Base-by-base conservation (phyloP, 108 stramenopile genomes). In the Cyclotella sp. region DNA sequence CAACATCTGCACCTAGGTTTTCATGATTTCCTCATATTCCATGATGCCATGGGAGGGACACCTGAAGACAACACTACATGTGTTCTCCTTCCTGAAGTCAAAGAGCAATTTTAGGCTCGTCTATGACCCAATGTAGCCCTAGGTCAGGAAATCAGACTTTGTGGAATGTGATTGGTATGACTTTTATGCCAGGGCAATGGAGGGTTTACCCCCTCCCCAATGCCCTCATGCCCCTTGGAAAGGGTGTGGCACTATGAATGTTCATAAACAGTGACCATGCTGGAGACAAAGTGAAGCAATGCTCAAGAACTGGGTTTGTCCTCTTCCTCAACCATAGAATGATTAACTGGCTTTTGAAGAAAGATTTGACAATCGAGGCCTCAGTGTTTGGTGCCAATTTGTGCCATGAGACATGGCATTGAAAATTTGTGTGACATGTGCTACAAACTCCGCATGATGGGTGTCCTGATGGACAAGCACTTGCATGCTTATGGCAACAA, bases 41-140 rank as follows among this genome's bases (percentile, higher is more conserved):
- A 83, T 83, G 3, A 29, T 60, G 28, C 83, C 88, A 19, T 58
- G 88, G 0, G 77, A 70, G 14, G 84, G 81, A 22, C 88, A 89
- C 58, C 40, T 89, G 11, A 61, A 85, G 24, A 79, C 75, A 18
- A 45, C 80, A 34, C 55, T 68, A 11, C 71, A 88, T 66, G 73
- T 34, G 34, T 84, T 3, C 73, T 75, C 73, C 0, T 81, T 78
- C 29, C 57, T 85, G 2, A 49, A 58, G 34, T 44, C 42, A 26
- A 67, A 84, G 24, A 14, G 52, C 21, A 70, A 74, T 1, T 79
- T 74, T 0, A 51, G 27, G 22, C 29, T 89, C 9, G 73, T 83
- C 10, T 79, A 86, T 43, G 82, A 88, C 57, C 69, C 79, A 3
- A 73, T 42, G 9, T 54, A 80, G 43, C 73, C 76, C 0, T 3